phyloP scores from a whole-genome alignment of 2,329 filamentous ascomycete species.

The Trichoderma endophyticum region DNA sequence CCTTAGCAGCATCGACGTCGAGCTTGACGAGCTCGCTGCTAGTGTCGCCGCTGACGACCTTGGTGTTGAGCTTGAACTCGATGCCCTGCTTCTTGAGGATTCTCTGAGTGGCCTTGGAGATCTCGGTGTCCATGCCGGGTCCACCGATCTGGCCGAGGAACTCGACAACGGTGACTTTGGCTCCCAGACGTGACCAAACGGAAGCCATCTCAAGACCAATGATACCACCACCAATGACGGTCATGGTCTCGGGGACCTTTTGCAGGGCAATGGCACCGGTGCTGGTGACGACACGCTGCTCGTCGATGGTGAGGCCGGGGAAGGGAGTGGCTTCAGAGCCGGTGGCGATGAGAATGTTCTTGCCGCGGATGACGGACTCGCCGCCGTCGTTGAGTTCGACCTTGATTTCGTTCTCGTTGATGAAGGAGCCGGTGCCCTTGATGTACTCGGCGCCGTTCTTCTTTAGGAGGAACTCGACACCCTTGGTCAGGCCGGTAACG shows the following conservation, averaged over 20 bases:
- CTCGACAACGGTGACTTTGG: constrained; percentile 96
- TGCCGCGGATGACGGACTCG: constrained; percentile 79
- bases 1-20: constrained; percentile 87
- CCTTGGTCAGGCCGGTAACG: constrained; percentile 86
- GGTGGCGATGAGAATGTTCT: constrained; percentile 98
- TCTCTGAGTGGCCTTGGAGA: constrained; percentile 89
- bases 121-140: constrained; percentile 93
- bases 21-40: constrained; percentile 75
- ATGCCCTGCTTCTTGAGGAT: constrained; percentile 93
- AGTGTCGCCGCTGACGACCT: constrained; percentile 83
- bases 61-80: constrained; percentile 97
- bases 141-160: constrained; percentile 95
- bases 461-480: constrained; percentile 97
- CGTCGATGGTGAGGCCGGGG: constrained; percentile 91
- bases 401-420: constrained; percentile 86
- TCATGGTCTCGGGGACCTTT: constrained; percentile 91
- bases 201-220: constrained; percentile 98
- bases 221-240: constrained; percentile 97
- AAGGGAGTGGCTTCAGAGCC: constrained; percentile 95
- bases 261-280: constrained; percentile 88
- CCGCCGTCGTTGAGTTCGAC: constrained; percentile 88
- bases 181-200: constrained; percentile 90
- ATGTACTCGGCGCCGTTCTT: constrained; percentile 99
- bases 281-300: constrained; percentile 96
- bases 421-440: constrained; percentile 86